These are phyloP conservation scores for Phytophthora kernoviae DNA, from an alignment of 352 stramenopile species.

Conservation along the genomic window DNA sequence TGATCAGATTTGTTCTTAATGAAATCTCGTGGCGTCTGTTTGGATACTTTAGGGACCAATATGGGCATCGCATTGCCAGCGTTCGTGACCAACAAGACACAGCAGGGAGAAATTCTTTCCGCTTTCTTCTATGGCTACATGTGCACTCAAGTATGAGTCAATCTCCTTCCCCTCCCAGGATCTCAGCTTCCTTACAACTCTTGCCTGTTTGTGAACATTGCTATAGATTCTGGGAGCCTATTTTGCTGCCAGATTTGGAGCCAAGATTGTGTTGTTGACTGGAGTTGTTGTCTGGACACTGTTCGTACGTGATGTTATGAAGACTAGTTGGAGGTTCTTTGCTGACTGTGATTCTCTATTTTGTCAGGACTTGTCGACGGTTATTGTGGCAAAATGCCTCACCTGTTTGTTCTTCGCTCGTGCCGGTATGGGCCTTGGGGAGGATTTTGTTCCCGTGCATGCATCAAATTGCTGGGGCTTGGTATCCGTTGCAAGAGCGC, in stretches of 20 bases:
- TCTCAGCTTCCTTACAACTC: neutral
- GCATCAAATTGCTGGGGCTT: slow-evolving; percentile 85
- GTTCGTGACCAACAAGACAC: slow-evolving; percentile 74
- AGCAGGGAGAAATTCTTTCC: slow-evolving; percentile 82
- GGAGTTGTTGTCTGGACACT: slow-evolving; percentile 86
- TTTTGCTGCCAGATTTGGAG: slow-evolving; percentile 67
- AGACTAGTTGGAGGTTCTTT: neutral
- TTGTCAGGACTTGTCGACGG: slow-evolving; percentile 69
- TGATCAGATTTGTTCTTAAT: too few species aligned
- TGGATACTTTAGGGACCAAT: slow-evolving; percentile 65
- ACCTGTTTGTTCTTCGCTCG: slow-evolving; percentile 77
- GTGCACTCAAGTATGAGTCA: slow-evolving; percentile 69
- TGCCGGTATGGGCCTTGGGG: slow-evolving; percentile 82
- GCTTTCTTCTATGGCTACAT: slow-evolving; percentile 91
- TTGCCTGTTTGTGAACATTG: slow-evolving; percentile 5
- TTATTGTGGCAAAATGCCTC: slow-evolving; percentile 63
- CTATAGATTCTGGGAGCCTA: slow-evolving; percentile 80
- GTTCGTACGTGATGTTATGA: slow-evolving; percentile 48
- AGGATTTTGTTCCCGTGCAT: slow-evolving; percentile 89
- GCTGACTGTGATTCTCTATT: neutral
- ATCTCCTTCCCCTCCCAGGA: neutral
- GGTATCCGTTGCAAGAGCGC: slow-evolving; percentile 83
- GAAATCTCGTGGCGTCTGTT: neutral
- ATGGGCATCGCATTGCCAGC: slow-evolving; percentile 85
- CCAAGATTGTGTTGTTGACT: slow-evolving; percentile 74